Percentiles rank a stretch among this genome's conserved stretches.
These are phyloP conservation scores for Macrocystidia cucumis DNA, from an alignment of 1,284 basidiomycete species.

Conservation along the genomic window DNA sequence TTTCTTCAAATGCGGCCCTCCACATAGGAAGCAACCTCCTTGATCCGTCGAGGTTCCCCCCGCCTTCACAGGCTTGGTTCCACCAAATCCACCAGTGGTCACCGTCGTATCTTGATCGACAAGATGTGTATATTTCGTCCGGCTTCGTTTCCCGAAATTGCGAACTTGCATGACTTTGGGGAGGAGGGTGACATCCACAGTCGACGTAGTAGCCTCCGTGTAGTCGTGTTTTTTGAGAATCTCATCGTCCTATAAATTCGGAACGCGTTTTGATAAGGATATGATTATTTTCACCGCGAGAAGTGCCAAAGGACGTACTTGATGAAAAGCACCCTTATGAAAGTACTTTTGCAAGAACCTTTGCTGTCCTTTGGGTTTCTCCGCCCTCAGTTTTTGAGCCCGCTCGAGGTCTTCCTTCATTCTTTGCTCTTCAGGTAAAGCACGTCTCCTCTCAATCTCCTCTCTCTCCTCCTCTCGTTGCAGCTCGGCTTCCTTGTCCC, in stretches of 20 bases:
- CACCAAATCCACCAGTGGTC: slow-evolving; percentile 61
- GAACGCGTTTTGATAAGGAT: too few species aligned
- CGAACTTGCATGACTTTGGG: slow-evolving; percentile 97
- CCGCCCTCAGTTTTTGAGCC: slow-evolving; percentile 73
- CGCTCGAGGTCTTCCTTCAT: slow-evolving; percentile 85
- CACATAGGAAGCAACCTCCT: slow-evolving; percentile 85
- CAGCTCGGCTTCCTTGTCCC: slow-evolving; percentile 82
- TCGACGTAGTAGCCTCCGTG: slow-evolving; percentile 83
- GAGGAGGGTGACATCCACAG: slow-evolving; percentile 78
- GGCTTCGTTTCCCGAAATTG: slow-evolving; percentile 90
- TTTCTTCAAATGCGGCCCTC: slow-evolving; percentile 85
- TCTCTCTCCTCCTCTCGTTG: slow-evolving; percentile 76
- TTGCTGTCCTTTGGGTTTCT: slow-evolving; percentile 83
- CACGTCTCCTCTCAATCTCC: slow-evolving; percentile 86
- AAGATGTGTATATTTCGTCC: slow-evolving; percentile 94
- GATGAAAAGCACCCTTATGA: slow-evolving; percentile 99
- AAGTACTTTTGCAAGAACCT: slow-evolving; percentile 98
- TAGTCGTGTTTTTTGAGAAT: slow-evolving; percentile 82
- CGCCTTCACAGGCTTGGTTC: slow-evolving; percentile 41
- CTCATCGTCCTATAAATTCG: slow-evolving; percentile 89
- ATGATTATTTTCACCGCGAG: slow-evolving; percentile 1
- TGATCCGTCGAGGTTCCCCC: slow-evolving; percentile 49
- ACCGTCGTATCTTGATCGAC: slow-evolving; percentile 89
- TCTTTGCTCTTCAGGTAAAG: slow-evolving; percentile 88
- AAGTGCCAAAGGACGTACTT: slow-evolving; percentile 37